Base-by-base conservation (phyloP, 371 early-diverging fungal species). In the Enterospora canceri region DNA sequence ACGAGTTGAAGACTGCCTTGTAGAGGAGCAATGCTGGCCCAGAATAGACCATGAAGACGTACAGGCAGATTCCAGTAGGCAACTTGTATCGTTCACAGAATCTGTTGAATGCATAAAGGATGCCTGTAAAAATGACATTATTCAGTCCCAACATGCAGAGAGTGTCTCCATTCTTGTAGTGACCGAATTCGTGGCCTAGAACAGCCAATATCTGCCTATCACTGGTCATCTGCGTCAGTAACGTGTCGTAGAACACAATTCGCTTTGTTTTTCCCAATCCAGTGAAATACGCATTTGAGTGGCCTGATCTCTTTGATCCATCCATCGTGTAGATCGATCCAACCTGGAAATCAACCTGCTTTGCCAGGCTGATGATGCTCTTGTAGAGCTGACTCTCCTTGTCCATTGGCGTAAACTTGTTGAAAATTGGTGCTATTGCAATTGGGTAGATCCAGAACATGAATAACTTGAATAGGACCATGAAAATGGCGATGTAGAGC, bases 391-490 rank as follows among this genome's bases (percentile, higher is more conserved):
- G 84, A 33, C 91, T 90, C 23, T 89, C 88, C 19, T 86, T 85
- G 24, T 75, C 67, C 26, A 96, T 82, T 4, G 91, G 88, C 0
- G 86, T 86, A 62, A 93, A 86, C 69, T 88, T 94, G 86, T 94
- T 97, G 83, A 94, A 97, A 65, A 94, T 79, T 19, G 95, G 95
- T 70, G 91, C 92, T 72, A 97, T 94, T 40, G 89, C 76, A 1
- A 89, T 90, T 12, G 97, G 97, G 77, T 86, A 94, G 26, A 88
- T 83, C 56, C 19, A 31, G 35, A 93, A 86, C 77, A 90, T 83
- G 51, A 91, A 78, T 58, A 94, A 78, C 81, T 91, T 91, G 80
- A 93, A 87, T 0, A 82, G 24, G 16, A 58, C 78, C 19, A 92
- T 49, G 54, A 61, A 76, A 30, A 32, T 48, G 49, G 49, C 57